Evolutionary conservation across 768 basidiomycete species (phyloP), one percentile per base, ranked within the genome.

Genomic region (Mycena vulgaris): DNA sequence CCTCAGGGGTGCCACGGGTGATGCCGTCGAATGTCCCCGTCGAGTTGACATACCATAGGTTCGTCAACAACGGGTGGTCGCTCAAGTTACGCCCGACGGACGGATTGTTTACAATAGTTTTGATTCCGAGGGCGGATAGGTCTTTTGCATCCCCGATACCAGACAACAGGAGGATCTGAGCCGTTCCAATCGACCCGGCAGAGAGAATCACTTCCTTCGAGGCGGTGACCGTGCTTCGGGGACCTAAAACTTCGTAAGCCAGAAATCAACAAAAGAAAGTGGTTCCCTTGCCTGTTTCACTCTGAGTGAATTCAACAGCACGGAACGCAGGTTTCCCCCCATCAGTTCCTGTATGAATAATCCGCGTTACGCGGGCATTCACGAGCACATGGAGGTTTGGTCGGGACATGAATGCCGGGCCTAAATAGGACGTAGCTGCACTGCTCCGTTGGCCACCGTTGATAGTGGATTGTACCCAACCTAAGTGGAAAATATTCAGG

Each of bases 181-280:
- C 74, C 1, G 78, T 79, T 10, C 77, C 78, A 55, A 78, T 66
- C 1, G 76, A 56, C 2, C 79, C 79, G 19, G 78, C 77, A 17
- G 77, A 76, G 5, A 82, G 66, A 35, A 82, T 75, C 23, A 81
- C 76, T 56, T 81, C 80, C 30, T 75, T 74, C 3, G 33, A 40
- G 14, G 80, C 80, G 6, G 48, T 55, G 10, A 80, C 49, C 6
- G 56, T 52, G 21, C 45, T 51, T 23, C 47, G 40, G 7, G 31
- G 52, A 40, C 70, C 74, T 72, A 35, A 35, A 40, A 2, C 14
- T 25, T n/a, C 6, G 10, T 14, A 25, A 21, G 5, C 13, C n/a
- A 37, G 51, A 23, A 19, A 23, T 42, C 11, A 10, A 63, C 35
- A 40, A 10, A 13, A 31, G 14, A 21, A 68, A 25, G 21, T 17